These are phyloP conservation scores for Plasmodium vivax DNA, from an alignment of 169 alveolate species.

Conservation along the genomic window DNA sequence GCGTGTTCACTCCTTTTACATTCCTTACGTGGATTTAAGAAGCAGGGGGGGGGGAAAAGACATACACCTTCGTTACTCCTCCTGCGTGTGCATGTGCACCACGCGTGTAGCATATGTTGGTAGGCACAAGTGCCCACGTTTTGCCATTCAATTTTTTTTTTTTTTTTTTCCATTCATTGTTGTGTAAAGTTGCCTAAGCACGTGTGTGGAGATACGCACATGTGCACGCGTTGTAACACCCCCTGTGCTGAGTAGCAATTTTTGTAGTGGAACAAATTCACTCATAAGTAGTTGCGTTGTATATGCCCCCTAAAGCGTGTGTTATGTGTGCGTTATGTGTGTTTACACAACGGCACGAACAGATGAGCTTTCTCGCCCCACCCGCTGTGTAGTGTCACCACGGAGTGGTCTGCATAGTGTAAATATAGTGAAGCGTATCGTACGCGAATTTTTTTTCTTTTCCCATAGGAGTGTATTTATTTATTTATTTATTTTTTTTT, in stretches of 20 bases:
- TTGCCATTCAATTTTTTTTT: background rate
- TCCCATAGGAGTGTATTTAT: background rate
- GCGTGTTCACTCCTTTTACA: background rate
- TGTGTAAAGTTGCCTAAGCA: background rate
- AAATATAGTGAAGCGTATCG: background rate
- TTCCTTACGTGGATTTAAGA: background rate
- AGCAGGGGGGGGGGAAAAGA: background rate
- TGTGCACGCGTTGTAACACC: background rate
- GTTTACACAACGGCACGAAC: background rate
- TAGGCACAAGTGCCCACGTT: background rate
- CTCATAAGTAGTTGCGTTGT: background rate
- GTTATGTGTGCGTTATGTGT: background rate
- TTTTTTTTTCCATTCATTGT: background rate
- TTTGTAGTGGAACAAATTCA: background rate
- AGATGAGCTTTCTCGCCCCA: background rate
- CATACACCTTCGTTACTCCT: background rate
- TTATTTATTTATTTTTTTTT: background rate
- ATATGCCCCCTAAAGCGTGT: background rate
- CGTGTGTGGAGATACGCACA: background rate
- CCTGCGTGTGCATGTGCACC: background rate
- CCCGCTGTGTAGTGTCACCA: background rate
- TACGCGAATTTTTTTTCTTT: background rate
- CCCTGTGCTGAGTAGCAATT: background rate
- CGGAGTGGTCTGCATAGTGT: background rate
- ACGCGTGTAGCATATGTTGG: background rate